These are phyloP conservation scores for Phlebiopsis flavidoalba DNA, from an alignment of 768 basidiomycete species.

Conservation along the genomic window DNA sequence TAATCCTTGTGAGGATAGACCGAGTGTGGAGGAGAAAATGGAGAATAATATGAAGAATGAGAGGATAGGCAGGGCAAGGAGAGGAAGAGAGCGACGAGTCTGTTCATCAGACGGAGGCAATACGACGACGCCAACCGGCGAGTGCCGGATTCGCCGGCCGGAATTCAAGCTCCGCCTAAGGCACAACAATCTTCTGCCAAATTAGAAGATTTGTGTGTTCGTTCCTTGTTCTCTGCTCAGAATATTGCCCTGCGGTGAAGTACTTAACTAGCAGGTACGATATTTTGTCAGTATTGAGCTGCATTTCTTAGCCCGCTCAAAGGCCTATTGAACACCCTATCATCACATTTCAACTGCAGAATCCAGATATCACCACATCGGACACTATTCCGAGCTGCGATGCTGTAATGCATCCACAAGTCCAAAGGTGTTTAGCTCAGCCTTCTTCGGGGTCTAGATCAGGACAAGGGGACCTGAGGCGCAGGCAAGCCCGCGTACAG, in stretches of 20 bases:
- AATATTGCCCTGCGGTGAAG: too few relatives aligned
- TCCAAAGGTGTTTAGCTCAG: neutral
- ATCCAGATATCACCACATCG: neutral
- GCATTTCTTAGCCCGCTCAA: too few relatives aligned
- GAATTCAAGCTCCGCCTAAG: neutral
- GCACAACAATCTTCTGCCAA: neutral
- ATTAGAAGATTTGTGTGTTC: neutral
- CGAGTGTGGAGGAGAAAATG: neutral
- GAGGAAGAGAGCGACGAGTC: slow-evolving; percentile 7
- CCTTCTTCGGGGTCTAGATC: neutral
- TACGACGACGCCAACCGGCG: neutral
- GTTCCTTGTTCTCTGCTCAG: neutral
- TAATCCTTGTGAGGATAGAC: neutral
- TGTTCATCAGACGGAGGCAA: slow-evolving; percentile 3
- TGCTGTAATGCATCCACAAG: neutral
- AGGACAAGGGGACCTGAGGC: neutral
- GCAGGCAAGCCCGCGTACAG: neutral
- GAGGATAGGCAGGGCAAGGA: slow-evolving; percentile 5
- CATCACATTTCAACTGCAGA: neutral
- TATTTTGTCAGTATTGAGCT: too few relatives aligned
- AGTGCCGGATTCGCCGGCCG: neutral
- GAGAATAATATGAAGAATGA: slow-evolving; percentile 4
- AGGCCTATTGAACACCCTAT: too few relatives aligned
- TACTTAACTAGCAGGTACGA: too few relatives aligned
- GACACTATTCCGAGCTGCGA: neutral